Evolutionary conservation across 2,329 filamentous ascomycete genomes (phyloP).

Genomic region (Hypoxylon sp.): DNA sequence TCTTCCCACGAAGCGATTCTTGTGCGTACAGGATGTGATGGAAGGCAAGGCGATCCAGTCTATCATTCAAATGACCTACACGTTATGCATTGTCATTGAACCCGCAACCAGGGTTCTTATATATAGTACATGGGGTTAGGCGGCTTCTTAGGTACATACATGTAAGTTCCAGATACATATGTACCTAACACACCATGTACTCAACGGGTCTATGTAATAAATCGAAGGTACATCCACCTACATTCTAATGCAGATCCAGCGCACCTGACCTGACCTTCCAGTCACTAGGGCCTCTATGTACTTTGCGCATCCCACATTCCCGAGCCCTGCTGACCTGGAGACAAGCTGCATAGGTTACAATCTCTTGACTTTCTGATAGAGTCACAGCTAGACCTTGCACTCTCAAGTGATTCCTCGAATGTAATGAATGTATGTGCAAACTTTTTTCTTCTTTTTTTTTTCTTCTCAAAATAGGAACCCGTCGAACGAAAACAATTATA

Average conservation of each 20-base stretch:
- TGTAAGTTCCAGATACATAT: no score
- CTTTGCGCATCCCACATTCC: conserved; percentile 22
- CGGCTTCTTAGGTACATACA: conserved; percentile 14
- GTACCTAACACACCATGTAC: no score
- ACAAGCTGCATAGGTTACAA: conserved; percentile 7
- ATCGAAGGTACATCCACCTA: no score
- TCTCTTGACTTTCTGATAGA: conserved; percentile 10
- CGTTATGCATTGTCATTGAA: background rate
- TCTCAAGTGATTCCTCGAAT: background rate
- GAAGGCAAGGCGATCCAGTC: background rate
- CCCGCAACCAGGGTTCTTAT: background rate
- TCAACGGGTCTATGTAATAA: no score
- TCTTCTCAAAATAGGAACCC: no score
- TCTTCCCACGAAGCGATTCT: background rate
- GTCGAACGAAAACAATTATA: background rate
- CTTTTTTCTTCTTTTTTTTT: background rate
- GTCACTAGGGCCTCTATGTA: conserved; percentile 5
- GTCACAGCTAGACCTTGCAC: background rate
- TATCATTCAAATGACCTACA: background rate
- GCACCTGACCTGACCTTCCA: conserved; percentile 39
- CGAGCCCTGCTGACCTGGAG: conserved; percentile 27
- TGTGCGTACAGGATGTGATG: background rate
- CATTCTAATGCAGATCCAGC: conserved; percentile 28
- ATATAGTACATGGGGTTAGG: background rate
- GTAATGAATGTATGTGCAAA: background rate